These are phyloP conservation scores for Prunus mira DNA, from an alignment of 306 rosid species.

Conservation along the genomic window DNA sequence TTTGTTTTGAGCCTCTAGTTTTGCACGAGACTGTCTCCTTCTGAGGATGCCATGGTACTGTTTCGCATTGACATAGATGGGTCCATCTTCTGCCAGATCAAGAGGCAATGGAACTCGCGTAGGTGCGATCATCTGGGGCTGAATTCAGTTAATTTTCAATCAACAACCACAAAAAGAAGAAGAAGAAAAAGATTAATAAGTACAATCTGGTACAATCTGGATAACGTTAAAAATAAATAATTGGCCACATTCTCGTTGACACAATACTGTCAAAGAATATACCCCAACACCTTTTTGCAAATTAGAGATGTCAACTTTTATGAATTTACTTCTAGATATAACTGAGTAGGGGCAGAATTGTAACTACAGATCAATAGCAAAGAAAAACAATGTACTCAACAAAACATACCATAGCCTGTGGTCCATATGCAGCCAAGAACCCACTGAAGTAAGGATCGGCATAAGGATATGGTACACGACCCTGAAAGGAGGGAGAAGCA, in stretches of 20 bases:
- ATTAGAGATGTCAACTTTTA: background rate
- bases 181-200: background rate
- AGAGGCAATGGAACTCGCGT: conserved; percentile 66
- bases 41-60: conserved; percentile 90
- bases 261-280: background rate
- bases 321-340: background rate
- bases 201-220: background rate
- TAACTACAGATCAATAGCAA: background rate
- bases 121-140: conserved; percentile 54
- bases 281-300: background rate
- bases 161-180: background rate
- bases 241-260: background rate
- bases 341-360: background rate
- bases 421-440: conserved; percentile 48
- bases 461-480: conserved; percentile 48
- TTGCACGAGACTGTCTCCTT: conserved; percentile 88
- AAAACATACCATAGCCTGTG: conserved; percentile 60
- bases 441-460: conserved; percentile 53
- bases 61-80: conserved; percentile 86
- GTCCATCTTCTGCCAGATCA: conserved; percentile 78
- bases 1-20: conserved; percentile 79
- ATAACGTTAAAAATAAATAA: background rate
- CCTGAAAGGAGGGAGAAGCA: conserved; percentile 38
- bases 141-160: conserved; percentile 23
- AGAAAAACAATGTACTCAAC: background rate